A percentile compares a stretch with the other conserved stretches of the same genome.
Conservation (phyloP, 306 rosid species). For the Quercus robur region DNA sequence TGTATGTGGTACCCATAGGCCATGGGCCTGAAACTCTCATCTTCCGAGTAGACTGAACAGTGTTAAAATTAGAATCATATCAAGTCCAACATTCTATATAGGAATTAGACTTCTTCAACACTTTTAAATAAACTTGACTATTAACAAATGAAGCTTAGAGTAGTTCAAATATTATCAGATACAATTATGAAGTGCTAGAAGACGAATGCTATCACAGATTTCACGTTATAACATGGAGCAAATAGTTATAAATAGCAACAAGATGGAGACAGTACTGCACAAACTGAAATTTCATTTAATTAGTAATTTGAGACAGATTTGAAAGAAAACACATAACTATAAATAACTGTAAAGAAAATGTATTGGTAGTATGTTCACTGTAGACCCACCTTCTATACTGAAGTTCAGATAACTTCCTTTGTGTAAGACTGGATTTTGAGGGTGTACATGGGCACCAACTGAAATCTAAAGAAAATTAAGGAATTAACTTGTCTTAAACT, state of each 20-base stretch:
- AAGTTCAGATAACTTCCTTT: conserved; percentile 69
- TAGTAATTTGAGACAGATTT: neutral
- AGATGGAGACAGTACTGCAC: neutral
- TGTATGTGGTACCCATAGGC: neutral
- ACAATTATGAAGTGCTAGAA: neutral
- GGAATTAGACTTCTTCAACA: neutral
- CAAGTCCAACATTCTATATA: neutral
- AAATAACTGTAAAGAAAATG: neutral
- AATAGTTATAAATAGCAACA: neutral
- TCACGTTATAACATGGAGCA: neutral
- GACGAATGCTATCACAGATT: neutral
- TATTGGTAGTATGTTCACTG: conserved; percentile 5
- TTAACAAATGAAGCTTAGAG: neutral
- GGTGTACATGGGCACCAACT: conserved; percentile 81
- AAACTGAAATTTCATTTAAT: neutral
- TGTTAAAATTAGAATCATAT: neutral
- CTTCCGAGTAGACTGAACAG: neutral
- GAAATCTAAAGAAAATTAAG: conserved; percentile 53
- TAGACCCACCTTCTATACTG: conserved; percentile 64
- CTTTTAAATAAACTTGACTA: neutral
- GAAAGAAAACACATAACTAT: neutral
- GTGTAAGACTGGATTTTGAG: conserved; percentile 76
- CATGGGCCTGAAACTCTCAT: neutral
- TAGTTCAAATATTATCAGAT: neutral
- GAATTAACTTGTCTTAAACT: conserved; percentile 14